Base-by-base conservation (phyloP, 2,329 filamentous ascomycete species). In the Colletotrichum truncatum region DNA sequence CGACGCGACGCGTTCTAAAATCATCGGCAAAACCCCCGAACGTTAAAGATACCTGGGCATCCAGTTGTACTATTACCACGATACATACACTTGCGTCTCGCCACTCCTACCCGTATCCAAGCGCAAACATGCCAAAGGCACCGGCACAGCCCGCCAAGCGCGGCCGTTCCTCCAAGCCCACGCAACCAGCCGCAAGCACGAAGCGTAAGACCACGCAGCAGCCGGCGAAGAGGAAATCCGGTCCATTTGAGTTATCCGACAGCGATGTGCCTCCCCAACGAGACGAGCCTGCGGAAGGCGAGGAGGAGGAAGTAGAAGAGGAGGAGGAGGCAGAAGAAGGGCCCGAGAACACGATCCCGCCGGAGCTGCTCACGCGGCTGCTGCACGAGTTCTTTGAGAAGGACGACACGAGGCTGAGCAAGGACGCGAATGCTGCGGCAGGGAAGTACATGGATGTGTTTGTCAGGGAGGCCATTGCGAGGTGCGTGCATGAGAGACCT, bases 381-480 rank as follows among this genome's bases (percentile, higher is more conserved):
- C 82, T 98, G 32, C 91, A 97, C 74, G 89, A 94, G 71, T 89
- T 92, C 74, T 97, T 98, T 73, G 84, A 91, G 70, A 84, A 86
- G 66, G 86, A 91, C 51, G 85, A 86, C 60, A 94, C 91, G 23
- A 85, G 91, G 70, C 89, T 97, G 69, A 89, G 90, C 7, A 90
- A 88, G 71, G 92, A 94, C 73, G 93, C 93, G 4, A 93, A 94
- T 75, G 85, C 82, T 6, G 87, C 94, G 1, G 86, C 94, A 64
- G 91, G 89, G 12, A 93, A 91, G 79, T 98, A 98, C 75, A 86
- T 98, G 77, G 93, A 98, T 77, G 88, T 95, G 0, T 98, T 98
- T 79, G 91, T 97, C 56, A 86, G 92, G 67, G 95, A 98, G 80
- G 93, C 93, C 1, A 89, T 98, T 74, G 93, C 93, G 14, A 81